A percentile compares a stretch with the other conserved stretches of the same genome.
These are phyloP conservation scores for Wickerhamiella siamensis DNA, from an alignment of 805 yeast species.

Conservation along the genomic window DNA sequence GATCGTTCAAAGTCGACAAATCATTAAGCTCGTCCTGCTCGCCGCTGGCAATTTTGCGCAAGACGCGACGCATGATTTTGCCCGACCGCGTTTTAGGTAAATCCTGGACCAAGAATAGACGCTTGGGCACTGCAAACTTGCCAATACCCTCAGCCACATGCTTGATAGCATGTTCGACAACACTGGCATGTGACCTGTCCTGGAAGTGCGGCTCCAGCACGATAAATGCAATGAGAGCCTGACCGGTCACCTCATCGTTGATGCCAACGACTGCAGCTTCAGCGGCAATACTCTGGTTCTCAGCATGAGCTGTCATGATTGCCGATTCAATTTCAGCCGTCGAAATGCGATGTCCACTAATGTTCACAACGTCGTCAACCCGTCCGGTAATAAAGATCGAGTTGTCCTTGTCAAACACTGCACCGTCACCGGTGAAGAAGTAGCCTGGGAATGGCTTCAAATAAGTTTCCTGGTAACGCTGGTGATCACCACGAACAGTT, in stretches of 20 bases:
- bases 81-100: conserved; percentile 92
- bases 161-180: conserved; percentile 48
- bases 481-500: conserved; percentile 65
- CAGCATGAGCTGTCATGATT: conserved; percentile 32
- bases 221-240: conserved; percentile 73
- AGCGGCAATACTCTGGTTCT: conserved; percentile 45
- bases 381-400: conserved; percentile 77
- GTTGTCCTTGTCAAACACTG: conserved; percentile 72
- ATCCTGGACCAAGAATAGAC: conserved; percentile 60
- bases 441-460: conserved; percentile 67
- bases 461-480: conserved; percentile 63
- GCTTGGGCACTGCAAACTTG: conserved; percentile 77
- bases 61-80: conserved; percentile 85
- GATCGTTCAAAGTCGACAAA: conserved; percentile 65
- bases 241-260: conserved; percentile 73
- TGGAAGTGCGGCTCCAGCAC: conserved; percentile 34
- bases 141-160: conserved; percentile 76
- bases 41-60: conserved; percentile 71
- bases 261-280: conserved; percentile 79
- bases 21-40: conserved; percentile 85
- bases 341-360: conserved; percentile 75
- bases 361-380: conserved; percentile 81
- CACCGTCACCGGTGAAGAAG: conserved; percentile 84
- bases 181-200: not conserved
- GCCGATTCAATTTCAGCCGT: conserved; percentile 84